Evolutionary conservation across 352 stramenopile species (phyloP), one percentile per base, ranked within the genome.

Genomic region (Pythium dissotocum): DNA sequence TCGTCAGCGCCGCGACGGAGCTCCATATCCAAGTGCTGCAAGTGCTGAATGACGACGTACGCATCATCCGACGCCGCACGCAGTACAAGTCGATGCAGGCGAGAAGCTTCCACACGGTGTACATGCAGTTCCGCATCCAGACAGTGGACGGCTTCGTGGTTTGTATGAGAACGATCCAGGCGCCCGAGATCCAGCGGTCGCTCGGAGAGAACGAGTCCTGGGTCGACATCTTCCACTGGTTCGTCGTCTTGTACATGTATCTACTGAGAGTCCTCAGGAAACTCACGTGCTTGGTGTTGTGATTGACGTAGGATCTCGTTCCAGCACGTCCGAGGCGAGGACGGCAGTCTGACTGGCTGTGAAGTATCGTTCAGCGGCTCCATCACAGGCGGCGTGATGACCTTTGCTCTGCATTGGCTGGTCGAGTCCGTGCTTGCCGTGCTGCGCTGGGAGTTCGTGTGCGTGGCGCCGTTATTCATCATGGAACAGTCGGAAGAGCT

Each of bases 91-190:
- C 51, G 12, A 72, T 72, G 49, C 42, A 53, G 7, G 42, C 46
- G 2, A 63, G 55, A 51, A 64, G 46, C n/a, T 72, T 72, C 71
- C 75, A 88, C 69, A 90, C 83, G 7, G 86, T 90, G 61, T 91
- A 90, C 67, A 42, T 91, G 57, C 71, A 88, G 14, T 90, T 91
- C 65, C 83, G 83, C 55, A 88, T 79, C 30, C 76, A 90, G 75
- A 91, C 78, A 9, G 71, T 78, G 0, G 76, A 90, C 58, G 83
- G 83, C 49, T 84, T 88, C 61, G 61, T 87, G 35, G 79, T 91
- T 49, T 91, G 80, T 61, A 84, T 91, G 46, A 82, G 82, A 24
- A 82, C 87, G 49, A 82, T 90, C 72, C 79, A 88, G 53, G 73
- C 80, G 0, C 69, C 79, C 14, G 78, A 87, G 42, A 18, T 68